These are phyloP conservation scores for Xylaria intraflava DNA, from an alignment of 495 filamentous ascomycete genomes.

Conservation along the genomic window DNA sequence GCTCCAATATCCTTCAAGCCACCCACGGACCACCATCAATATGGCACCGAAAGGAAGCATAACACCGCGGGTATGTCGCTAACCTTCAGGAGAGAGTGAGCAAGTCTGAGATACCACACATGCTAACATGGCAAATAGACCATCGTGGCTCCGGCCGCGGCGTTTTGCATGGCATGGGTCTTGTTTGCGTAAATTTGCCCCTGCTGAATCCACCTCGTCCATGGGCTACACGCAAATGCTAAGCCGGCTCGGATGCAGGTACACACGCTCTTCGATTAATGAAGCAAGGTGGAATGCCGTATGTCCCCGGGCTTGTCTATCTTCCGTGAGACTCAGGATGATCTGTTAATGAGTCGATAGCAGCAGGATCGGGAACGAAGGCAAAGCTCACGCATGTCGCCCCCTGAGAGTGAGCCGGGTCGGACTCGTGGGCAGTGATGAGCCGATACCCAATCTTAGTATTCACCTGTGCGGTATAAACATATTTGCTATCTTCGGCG, in stretches of 20 bases:
- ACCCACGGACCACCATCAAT: not conserved
- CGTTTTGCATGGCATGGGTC: constrained; percentile 11
- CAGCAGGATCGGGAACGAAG: constrained; percentile 5
- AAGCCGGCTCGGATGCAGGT: not conserved
- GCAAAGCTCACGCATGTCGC: not conserved
- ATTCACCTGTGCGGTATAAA: not conserved
- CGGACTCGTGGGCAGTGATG: not conserved
- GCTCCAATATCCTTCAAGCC: not conserved
- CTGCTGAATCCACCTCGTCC: not conserved
- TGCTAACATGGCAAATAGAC: constrained; percentile 1
- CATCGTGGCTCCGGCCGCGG: constrained; percentile 8
- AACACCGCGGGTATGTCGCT: constrained; percentile 3
- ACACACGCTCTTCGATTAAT: constrained; percentile 8
- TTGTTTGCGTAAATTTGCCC: constrained; percentile 7
- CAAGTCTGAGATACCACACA: not conserved
- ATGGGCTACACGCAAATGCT: not conserved
- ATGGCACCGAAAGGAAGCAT: constrained; percentile 10
- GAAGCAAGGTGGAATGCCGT: constrained; percentile 12
- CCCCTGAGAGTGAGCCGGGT: not conserved
- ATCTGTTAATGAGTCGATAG: constrained; percentile 1
- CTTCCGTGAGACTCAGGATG: not conserved
- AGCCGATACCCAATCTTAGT: not conserved
- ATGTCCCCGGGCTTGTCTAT: not conserved
- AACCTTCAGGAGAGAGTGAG: no score
- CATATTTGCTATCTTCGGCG: not conserved